A percentile compares a stretch with the other conserved stretches of the same genome.
phyloP scores from a whole-genome alignment of 148 eudicot genomes.

The Persicaria tinctoria region DNA sequence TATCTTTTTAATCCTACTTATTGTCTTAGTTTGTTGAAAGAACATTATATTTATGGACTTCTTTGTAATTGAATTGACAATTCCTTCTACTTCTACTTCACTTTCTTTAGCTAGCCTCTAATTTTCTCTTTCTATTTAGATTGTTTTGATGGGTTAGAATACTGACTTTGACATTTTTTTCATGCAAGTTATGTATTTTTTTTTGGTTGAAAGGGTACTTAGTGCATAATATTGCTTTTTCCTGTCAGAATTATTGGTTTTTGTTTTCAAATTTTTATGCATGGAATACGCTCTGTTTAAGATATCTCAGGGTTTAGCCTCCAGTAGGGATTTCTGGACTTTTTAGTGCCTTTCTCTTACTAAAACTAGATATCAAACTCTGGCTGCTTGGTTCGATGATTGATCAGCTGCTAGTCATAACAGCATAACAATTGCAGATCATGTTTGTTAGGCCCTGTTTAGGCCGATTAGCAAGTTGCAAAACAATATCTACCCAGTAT shows the following conservation, averaged over 20 bases:
- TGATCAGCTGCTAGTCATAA: not conserved
- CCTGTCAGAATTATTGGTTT: not conserved
- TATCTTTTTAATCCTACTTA: not conserved
- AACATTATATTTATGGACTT: not conserved
- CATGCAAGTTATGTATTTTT: not conserved
- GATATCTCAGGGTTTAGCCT: not conserved
- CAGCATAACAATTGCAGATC: not conserved
- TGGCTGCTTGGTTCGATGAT: not conserved
- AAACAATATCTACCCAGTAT: not conserved
- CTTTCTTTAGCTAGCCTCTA: not conserved
- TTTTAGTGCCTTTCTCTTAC: not conserved
- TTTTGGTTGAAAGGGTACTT: not conserved
- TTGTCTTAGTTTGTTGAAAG: not conserved
- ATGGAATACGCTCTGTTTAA: not conserved
- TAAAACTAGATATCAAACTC: not conserved
- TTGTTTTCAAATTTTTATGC: not conserved
- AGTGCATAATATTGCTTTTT: not conserved
- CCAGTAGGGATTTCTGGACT: not conserved
- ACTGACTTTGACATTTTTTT: not conserved
- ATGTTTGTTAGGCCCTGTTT: not conserved
- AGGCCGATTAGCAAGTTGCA: not conserved
- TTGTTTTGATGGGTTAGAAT: not conserved
- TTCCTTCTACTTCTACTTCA: not conserved
- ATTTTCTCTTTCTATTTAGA: not conserved
- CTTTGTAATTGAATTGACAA: not conserved